phyloP scores from a whole-genome alignment of 352 stramenopile genomes.

The Globisporangium alternatum region DNA sequence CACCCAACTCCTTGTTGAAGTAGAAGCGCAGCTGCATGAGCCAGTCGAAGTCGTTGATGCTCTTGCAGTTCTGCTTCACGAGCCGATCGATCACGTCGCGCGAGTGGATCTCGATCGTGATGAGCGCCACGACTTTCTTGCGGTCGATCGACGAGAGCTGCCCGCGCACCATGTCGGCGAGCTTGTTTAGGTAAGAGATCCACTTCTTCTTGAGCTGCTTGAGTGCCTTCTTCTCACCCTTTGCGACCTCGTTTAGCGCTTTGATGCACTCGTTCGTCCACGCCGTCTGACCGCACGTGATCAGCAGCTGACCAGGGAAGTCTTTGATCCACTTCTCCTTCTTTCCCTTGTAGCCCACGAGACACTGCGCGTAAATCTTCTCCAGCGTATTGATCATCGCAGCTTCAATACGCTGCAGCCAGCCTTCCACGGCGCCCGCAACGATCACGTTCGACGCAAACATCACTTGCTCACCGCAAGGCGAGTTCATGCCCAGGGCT shows the following conservation, averaged over 20 bases:
- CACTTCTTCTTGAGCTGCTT: conserved; percentile 94
- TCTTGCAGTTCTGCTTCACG: conserved; percentile 92
- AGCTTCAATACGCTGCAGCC: conserved; percentile 81
- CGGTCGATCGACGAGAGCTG: conserved; percentile 88
- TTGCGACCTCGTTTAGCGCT: conserved; percentile 87
- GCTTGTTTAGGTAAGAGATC: conserved; percentile 92
- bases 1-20: conserved; percentile 81
- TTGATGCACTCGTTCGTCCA: conserved; percentile 95
- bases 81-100: conserved; percentile 94
- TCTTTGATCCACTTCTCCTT: conserved; percentile 96
- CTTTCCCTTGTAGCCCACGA: conserved; percentile 89
- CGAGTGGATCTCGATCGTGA: conserved; percentile 97
- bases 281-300: conserved; percentile 90
- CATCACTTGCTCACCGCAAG: conserved; percentile 83
- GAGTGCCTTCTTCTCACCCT: conserved; percentile 90
- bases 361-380: conserved; percentile 82
- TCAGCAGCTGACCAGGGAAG: conserved; percentile 90
- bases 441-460: conserved; percentile 88
- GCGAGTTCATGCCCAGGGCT: conserved; percentile 87
- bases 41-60: conserved; percentile 91
- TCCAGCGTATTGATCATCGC: conserved; percentile 85
- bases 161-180: conserved; percentile 91
- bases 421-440: conserved; percentile 89
- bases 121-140: conserved; percentile 96
- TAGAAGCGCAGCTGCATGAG: conserved; percentile 88